Conservation (phyloP, 2,329 filamentous ascomycete genomes). For the Arthrobotrys sinensis region DNA sequence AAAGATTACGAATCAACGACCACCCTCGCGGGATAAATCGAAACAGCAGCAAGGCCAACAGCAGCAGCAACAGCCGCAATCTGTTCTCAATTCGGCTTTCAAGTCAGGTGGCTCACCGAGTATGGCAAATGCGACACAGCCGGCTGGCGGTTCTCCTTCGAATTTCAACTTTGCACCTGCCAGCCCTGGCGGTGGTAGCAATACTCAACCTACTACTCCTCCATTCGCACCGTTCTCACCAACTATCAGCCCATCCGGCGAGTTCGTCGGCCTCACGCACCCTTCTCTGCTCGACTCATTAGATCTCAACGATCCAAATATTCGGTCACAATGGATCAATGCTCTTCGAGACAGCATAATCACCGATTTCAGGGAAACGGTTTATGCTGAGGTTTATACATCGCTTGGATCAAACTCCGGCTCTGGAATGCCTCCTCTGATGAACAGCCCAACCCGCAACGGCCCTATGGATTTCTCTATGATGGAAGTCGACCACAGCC, state of each 20-base stretch:
- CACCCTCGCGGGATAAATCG: constrained; percentile 51
- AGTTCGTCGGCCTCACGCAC: constrained; percentile 61
- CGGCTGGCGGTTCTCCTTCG: constrained; percentile 40
- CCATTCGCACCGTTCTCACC: constrained; percentile 55
- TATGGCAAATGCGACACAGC: constrained; percentile 51
- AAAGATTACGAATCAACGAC: constrained; percentile 59
- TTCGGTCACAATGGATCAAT: constrained; percentile 61
- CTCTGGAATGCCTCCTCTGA: constrained; percentile 35
- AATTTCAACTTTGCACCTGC: constrained; percentile 57
- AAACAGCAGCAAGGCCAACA: constrained; percentile 44
- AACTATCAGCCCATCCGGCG: constrained; percentile 48
- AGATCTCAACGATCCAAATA: constrained; percentile 63
- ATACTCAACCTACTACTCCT: constrained; percentile 56
- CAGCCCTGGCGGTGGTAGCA: constrained; percentile 44
- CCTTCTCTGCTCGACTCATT: constrained; percentile 61
- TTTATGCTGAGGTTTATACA: constrained; percentile 53
- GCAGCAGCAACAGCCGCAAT: constrained; percentile 46
- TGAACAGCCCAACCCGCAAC: constrained; percentile 54
- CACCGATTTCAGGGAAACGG: constrained; percentile 38
- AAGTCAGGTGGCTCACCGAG: constrained; percentile 49
- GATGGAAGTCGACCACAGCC: constrained; percentile 56
- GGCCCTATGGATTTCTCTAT: constrained; percentile 53
- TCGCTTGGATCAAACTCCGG: constrained; percentile 38
- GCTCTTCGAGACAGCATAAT: constrained; percentile 63
- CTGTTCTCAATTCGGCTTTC: constrained; percentile 53